Evolutionary conservation across 495 filamentous ascomycete species (phyloP), one percentile per base, ranked within the genome.

Genomic region (Penicillium herquei): DNA sequence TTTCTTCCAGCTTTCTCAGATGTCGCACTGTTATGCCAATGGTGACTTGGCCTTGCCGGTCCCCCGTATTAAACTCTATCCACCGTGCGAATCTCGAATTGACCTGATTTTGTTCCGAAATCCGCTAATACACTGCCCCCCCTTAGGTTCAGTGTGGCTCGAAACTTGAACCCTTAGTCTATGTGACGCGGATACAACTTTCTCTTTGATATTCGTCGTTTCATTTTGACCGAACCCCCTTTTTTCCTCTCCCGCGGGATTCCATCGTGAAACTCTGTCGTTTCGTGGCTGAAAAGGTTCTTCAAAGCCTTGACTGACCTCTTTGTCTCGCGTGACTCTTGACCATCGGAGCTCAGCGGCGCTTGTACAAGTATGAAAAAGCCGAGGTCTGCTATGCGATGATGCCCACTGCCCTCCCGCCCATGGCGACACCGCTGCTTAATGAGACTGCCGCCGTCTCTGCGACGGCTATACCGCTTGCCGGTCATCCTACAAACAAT

Each of bases 331-430:
- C 41, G 17, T 44, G 41, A 44, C 41, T 21, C 8, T 21, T 43
- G 18, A 18, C 41, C 4, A 26, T 26, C 21, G 2, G 21, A 26
- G 21, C 21, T 26, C 21, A 26, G 4, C 21, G 21, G 21, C 21
- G 21, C 7, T 46, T n/a, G 10, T 11, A 44, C 52, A 67, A 67
- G 51, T 65, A 72, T 72, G 70, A 72, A 59, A 59, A 61, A 49
- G 39, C 53, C 34, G 54, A 40, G 46, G 37, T 42, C 61, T 68
- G 64, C 59, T 61, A 66, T 70, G 70, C 68, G 66, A 74, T 75
- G 70, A 76, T 74, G 64, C 73, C 71, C 52, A 73, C 73, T 53
- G 68, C 70, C 44, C 53, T 72, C 37, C 66, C 67, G 66, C 69
- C 68, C 56, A 65, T 70, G 70, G 70, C 67, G 43, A 68, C 68